Base-by-base conservation (phyloP, 305 asterid species). In the Fraxinus platypoda region DNA sequence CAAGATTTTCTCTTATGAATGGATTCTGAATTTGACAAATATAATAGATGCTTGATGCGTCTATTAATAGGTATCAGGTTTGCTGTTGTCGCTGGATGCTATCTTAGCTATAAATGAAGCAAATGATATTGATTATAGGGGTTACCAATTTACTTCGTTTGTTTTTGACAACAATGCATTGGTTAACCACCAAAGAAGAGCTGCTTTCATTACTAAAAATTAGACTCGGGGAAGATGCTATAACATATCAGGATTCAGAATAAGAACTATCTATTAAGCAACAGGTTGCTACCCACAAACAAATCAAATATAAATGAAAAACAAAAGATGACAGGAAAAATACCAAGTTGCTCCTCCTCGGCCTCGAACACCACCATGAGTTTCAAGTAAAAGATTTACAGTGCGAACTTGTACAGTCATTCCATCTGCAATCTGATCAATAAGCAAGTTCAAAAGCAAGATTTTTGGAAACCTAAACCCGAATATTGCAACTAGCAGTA, bases 331-430 rank as follows among this genome's bases (percentile, higher is more conserved):
- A 74, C 76, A 77, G 87, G 81, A 81, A 86, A 54, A 43, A 84
- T 94, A 94, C 99, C 99, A 94, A 88, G 97, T 90, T 88, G 99
- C 94, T 89, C 97, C 98, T 86, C 97, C 99, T 86, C 88, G 87
- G 30, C 46, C 92, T 83, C 92, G 91, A 84, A 92, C 94, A 86
- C 99, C 96, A 78, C 99, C 98, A 78, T 94, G 98, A 83, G 98
- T 92, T 91, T 94, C 99, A 85, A 97, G 97, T 80, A 97, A 86
- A 78, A 97, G 97, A 88, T 97, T 97, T 74, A 97, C 98, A 33
- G 93, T 95, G 77, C 81, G 90, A 74, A 97, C 93, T 91, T 97
- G 91, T 85, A 97, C 33, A 46, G 98, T 94, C 97, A 94, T 97
- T 82, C 99, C 99, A 90, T 97, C 99, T 25, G 98, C 98, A 85